Base-by-base conservation (phyloP, 371 early-diverging fungal genomes). In the Actinomortierella ambigua region DNA sequence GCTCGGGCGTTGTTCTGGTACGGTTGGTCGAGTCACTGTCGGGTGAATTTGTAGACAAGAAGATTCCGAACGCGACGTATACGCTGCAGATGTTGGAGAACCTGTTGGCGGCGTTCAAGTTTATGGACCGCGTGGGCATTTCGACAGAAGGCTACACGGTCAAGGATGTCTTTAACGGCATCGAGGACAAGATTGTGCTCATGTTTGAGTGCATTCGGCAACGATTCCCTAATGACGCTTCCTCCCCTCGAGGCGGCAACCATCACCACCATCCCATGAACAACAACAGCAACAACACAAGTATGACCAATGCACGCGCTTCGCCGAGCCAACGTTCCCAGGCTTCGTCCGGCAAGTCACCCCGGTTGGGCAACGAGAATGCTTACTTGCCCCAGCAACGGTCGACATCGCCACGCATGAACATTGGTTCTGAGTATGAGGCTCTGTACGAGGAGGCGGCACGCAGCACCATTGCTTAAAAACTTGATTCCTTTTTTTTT, bases 161-260 rank as follows among this genome's bases (percentile, higher is more conserved):
- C 57, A 79, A 84, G 79, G 87, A 86, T 51, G 75, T 86, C 43
- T 84, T 79, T 67, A 78, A 80, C 56, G 87, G 85, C 18, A 81
- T 82, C 27, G 85, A 86, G 61, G 79, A 76, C 5, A 86, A 83
- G 63, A 82, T 86, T 48, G 60, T 80, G 56, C 59, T 79, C 47
- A 81, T 86, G 84, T 66, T 86, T 29, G 78, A 82, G 34, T 76
- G 81, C 0, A 81, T 85, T 53, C 80, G 77, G 5, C 58, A 49
- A 3, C 50, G 62, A 2, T 76, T 69, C 66, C 76, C 76, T 8
- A 55, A 59, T 24, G 53, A 59, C 39, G 29, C 58, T 9, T 13
- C 50, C 17, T 15, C 53, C 13, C 57, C 34, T 6, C 34, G 34
- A 34, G 11, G 11, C 34, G 34, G 34, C 34, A 34, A 34, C 7